A percentile compares a stretch with the other conserved stretches of the same genome.
These are phyloP conservation scores for Diphasiastrum complanatum DNA, from an alignment of 83 land plant species.

Conservation along the genomic window DNA sequence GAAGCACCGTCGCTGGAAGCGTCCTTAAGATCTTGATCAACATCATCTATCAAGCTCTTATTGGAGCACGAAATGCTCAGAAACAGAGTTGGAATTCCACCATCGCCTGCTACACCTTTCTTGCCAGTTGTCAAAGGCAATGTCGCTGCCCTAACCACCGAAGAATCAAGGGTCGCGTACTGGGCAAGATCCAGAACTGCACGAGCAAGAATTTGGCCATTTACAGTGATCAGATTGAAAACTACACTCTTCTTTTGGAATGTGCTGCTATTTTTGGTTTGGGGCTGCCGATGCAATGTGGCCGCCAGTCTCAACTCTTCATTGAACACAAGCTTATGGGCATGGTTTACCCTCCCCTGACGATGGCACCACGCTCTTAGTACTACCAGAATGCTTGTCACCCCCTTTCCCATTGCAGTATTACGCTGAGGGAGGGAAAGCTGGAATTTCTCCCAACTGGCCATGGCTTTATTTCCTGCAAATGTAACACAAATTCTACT, in stretches of 20 bases:
- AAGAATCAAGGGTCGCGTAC: constrained; percentile 40
- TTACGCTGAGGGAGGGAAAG: constrained; percentile 38
- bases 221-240: constrained; percentile 48
- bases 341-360: constrained; percentile 35
- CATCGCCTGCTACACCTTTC: constrained; percentile 34
- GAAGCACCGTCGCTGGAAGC: constrained; percentile 15
- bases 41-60: constrained; percentile 15
- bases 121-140: constrained; percentile 43
- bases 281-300: constrained; percentile 34
- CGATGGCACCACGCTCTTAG: constrained; percentile 43
- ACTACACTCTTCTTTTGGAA: constrained; percentile 63
- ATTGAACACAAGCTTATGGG: constrained; percentile 64
- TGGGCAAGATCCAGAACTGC: constrained; percentile 66
- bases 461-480: constrained; percentile 93
- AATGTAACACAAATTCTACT: constrained; percentile 45
- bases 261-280: constrained; percentile 22
- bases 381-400: constrained; percentile 55
- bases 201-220: constrained; percentile 46
- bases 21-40: not conserved
- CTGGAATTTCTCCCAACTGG: constrained; percentile 45
- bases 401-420: constrained; percentile 89
- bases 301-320: constrained; percentile 58
- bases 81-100: constrained; percentile 42
- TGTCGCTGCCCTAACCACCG: constrained; percentile 19
- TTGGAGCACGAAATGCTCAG: constrained; percentile 43